A percentile compares a stretch with the other conserved stretches of the same genome.
Conservation (phyloP, 305 asterid species). For the Plantago lanceolata region DNA sequence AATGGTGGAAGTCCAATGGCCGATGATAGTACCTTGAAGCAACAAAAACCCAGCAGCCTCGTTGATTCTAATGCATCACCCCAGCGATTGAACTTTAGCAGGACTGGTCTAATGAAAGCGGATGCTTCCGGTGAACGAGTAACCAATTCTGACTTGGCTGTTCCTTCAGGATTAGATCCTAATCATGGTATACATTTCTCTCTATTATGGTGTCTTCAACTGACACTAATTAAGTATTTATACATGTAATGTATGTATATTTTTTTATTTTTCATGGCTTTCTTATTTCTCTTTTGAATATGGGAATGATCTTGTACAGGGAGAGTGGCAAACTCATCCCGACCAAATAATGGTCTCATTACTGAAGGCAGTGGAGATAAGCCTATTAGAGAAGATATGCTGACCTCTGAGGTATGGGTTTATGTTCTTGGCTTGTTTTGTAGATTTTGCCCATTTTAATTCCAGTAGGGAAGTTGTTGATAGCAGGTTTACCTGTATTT, state of each 20-base stretch:
- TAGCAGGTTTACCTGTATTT: slow-evolving; percentile 1
- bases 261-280: slow-evolving; percentile 9
- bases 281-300: slow-evolving; percentile 21
- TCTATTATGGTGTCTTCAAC: neutral
- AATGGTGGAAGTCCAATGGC: slow-evolving; percentile 59
- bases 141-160: slow-evolving; percentile 38
- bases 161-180: slow-evolving; percentile 39
- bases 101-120: slow-evolving; percentile 38
- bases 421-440: slow-evolving; percentile 13
- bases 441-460: slow-evolving; percentile 1
- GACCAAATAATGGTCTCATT: slow-evolving; percentile 39
- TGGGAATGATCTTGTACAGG: slow-evolving; percentile 40
- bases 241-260: slow-evolving; percentile 12
- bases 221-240: slow-evolving; percentile 7
- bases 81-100: slow-evolving; percentile 36
- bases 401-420: slow-evolving; percentile 53
- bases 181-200: slow-evolving; percentile 39
- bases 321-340: slow-evolving; percentile 33
- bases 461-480: neutral
- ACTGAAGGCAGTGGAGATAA: slow-evolving; percentile 44
- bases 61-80: slow-evolving; percentile 59
- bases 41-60: slow-evolving; percentile 46
- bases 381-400: slow-evolving; percentile 36
- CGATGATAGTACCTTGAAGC: slow-evolving; percentile 50
- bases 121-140: slow-evolving; percentile 50